Evolutionary conservation across 2,329 filamentous ascomycete species (phyloP).

Genomic region (Pezicula neosporulosa): DNA sequence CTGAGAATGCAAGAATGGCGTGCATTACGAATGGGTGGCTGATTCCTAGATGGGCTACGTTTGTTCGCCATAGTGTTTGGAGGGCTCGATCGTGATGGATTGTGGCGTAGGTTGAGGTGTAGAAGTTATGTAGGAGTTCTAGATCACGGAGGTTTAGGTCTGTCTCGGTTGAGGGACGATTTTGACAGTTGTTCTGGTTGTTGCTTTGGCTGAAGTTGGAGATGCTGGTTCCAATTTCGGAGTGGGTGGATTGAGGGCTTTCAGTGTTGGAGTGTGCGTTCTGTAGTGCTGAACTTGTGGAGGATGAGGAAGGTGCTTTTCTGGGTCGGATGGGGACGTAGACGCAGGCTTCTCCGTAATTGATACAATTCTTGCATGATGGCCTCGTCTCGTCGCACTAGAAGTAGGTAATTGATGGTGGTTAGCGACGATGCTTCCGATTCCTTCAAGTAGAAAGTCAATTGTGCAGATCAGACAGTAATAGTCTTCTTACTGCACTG

Average conservation of each 20-base stretch:
- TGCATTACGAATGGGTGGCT: slow-evolving; percentile 44
- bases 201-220: not conserved
- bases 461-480: not conserved
- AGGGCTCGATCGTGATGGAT: slow-evolving; percentile 37
- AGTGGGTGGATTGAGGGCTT: not conserved
- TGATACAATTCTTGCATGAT: not conserved
- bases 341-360: not conserved
- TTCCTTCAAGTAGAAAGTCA: not conserved
- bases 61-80: slow-evolving; percentile 43
- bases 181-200: not conserved
- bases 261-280: not conserved
- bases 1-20: slow-evolving; percentile 44
- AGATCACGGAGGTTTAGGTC: slow-evolving; percentile 39
- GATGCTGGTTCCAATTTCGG: not conserved
- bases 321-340: not conserved
- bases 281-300: not conserved
- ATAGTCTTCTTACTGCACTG: too few species aligned
- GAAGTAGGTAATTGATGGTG: not conserved
- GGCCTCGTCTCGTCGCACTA: not conserved
- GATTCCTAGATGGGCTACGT: slow-evolving; percentile 42
- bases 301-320: not conserved
- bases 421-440: too few species aligned
- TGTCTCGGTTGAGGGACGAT: not conserved
- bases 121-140: slow-evolving; percentile 51
- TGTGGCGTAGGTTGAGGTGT: slow-evolving; percentile 43